Percentiles rank a stretch among this genome's conserved stretches.
phyloP scores from a whole-genome alignment of 495 filamentous ascomycete genomes.

The Aspergillus conjunctus region DNA sequence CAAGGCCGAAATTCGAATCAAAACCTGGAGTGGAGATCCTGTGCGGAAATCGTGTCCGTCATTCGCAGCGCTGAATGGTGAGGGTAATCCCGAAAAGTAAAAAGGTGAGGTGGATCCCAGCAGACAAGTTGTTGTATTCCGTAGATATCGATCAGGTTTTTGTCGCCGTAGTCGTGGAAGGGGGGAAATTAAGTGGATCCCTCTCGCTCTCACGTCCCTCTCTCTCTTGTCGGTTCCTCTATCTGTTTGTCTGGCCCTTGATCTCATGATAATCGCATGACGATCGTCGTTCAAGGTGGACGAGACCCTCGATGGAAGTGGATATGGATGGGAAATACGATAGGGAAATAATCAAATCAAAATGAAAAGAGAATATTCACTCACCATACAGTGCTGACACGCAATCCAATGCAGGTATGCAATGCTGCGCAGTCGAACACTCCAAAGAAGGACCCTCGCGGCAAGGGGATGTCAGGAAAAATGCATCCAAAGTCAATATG shows the following conservation, averaged over 20 bases:
- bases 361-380: slow-evolving; percentile 13
- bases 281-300: background rate
- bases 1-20: slow-evolving; percentile 12
- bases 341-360: slow-evolving; percentile 10
- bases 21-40: slow-evolving; percentile 19
- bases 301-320: slow-evolving; percentile 1
- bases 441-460: slow-evolving; percentile 2
- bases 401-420: background rate
- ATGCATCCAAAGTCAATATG: slow-evolving; percentile 18
- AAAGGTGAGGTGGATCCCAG: background rate
- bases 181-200: background rate
- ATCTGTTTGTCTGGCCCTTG: background rate
- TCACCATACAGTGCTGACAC: slow-evolving; percentile 5
- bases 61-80: slow-evolving; percentile 16
- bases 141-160: background rate
- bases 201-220: slow-evolving; percentile 1
- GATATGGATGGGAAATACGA: background rate
- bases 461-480: slow-evolving; percentile 13
- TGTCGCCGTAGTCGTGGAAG: background rate
- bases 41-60: slow-evolving; percentile 15
- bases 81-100: slow-evolving; percentile 16
- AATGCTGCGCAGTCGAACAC: slow-evolving; percentile 7
- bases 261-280: slow-evolving; percentile 2
- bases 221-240: slow-evolving; percentile 5
- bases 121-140: background rate